Evolutionary conservation across 176 grass and related monocot species (phyloP), one percentile per base, ranked within the genome.

Genomic region (Phyllostachys edulis): DNA sequence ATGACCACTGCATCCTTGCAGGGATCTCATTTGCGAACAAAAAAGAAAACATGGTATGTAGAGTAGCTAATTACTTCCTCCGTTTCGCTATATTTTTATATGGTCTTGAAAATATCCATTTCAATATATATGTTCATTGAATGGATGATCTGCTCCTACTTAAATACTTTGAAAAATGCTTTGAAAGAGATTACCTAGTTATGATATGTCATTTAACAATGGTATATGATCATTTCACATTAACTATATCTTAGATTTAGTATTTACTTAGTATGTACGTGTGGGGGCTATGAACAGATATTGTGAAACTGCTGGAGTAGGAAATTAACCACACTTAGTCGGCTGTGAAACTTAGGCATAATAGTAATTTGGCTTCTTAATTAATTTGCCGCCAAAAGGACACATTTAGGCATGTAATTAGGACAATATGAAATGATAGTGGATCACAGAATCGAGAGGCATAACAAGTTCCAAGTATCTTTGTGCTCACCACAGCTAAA

Each of bases 381-480:
- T 27, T 65, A 79, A 79, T 14, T 51, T 64, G 46, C 77, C 49
- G 62, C 42, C 62, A 80, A 38, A 41, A 67, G 44, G 62, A 38
- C 77, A 67, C 11, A 16, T 23, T 8, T 71, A 51, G 15, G 27
- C 44, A 67, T 50, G 44, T 46, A 79, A 66, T 23, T 23, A 49
- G 62, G 77, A 24, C 44, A 80, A 67, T 67, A 80, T 51, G 37
- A 67, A 80, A 80, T 67, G 77, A 38, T 67, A 29, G 77, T 67
- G 77, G 44, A 67, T 67, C 77, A 80, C 77, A 80, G 67, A 80
- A 46, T 36, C 13, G 62, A 62, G 61, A 37, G 77, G 62, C 77
- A 80, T 67, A 65, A 23, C 77, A 80, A 80, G 77, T 80, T 80
- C 77, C 77, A 51, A 80, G 62, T 67, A 38, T 80, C 77, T 80